Base-by-base conservation (phyloP, 2,329 filamentous ascomycete species). In the Onygenales sp. region DNA sequence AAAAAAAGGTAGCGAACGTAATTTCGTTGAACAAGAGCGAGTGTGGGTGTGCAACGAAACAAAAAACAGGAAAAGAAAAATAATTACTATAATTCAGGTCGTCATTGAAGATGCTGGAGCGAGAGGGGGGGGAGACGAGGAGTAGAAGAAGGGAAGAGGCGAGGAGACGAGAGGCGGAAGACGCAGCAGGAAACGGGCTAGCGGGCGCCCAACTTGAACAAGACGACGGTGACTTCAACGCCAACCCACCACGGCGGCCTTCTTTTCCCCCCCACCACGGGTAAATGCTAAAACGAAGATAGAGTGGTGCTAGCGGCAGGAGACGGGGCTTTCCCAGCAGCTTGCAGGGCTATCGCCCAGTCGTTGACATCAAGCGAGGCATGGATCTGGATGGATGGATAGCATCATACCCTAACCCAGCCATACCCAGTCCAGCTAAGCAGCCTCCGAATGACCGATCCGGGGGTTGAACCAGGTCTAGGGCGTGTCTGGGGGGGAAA, bases 1-100 rank as follows among this genome's bases (percentile, higher is more conserved):
- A 59, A 56, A 55, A 61, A 62, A 61, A 27, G 62, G 66, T 70
- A 70, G 68, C 68, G 68, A 70, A 65, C 62, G 68, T 70, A 61
- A 60, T 65, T 65, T 62, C 56, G 56, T 65, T 61, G 64, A 64
- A 61, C 62, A 61, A 63, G 66, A 60, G 66, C 66, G 66, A 69
- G 63, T 63, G 68, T 66, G 61, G 50, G 43, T 45, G 43, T 41
- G 31, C 41, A 52, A 43, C 51, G 51, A 32, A 47, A 41, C 21
- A 42, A 27, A 50, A 50, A 41, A 50, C 27, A 51, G 50, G 50
- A 53, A 54, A 51, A 44, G 51, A 49, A 53, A 48, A 48, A 38
- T 21, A 39, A 48, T 27, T 48, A 48, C 39, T 48, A 48, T 48
- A 39, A 48, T 21, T 48, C 46, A 48, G 27, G 46, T 48, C 46